Conservation (phyloP, 2,329 filamentous ascomycete species). For the Colletotrichum orbiculare region DNA sequence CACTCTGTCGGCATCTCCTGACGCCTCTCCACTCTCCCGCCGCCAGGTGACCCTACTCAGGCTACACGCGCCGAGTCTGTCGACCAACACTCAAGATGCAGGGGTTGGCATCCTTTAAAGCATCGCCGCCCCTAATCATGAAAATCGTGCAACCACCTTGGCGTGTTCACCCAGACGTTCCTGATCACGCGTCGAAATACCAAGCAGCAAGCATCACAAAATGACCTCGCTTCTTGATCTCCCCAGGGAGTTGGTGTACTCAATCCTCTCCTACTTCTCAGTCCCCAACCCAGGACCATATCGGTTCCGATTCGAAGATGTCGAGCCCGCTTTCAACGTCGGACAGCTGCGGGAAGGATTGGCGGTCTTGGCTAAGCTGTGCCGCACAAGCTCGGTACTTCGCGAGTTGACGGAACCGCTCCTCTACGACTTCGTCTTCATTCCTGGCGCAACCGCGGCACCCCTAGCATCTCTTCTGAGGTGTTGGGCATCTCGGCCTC, state of each 20-base stretch:
- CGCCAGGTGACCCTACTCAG: constrained; percentile 15
- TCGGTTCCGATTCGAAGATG: constrained; percentile 17
- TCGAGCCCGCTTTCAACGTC: constrained; percentile 10
- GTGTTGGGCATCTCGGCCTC: constrained; percentile 16
- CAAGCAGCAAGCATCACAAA: background rate
- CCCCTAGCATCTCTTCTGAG: constrained; percentile 6
- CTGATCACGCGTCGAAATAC: too few relatives aligned
- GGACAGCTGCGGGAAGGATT: background rate
- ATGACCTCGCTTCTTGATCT: constrained; percentile 24
- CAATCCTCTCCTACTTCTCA: constrained; percentile 7
- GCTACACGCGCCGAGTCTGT: constrained; percentile 1
- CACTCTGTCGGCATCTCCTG: constrained; percentile 11
- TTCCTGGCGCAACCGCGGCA: constrained; percentile 1
- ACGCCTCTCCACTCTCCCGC: constrained; percentile 8
- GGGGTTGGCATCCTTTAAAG: constrained; percentile 3
- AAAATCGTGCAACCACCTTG: too few relatives aligned
- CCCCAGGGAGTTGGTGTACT: constrained; percentile 22
- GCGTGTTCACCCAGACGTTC: too few relatives aligned
- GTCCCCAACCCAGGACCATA: constrained; percentile 5
- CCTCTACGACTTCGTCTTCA: constrained; percentile 15
- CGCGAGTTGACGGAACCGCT: constrained; percentile 9
- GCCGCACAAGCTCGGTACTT: constrained; percentile 15
- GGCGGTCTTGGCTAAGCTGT: constrained; percentile 16
- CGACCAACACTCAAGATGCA: constrained; percentile 4
- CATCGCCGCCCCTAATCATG: background rate